A percentile compares a stretch with the other conserved stretches of the same genome.
Conservation (phyloP, 148 eudicot genomes). For the Dysphania ambrosioides region DNA sequence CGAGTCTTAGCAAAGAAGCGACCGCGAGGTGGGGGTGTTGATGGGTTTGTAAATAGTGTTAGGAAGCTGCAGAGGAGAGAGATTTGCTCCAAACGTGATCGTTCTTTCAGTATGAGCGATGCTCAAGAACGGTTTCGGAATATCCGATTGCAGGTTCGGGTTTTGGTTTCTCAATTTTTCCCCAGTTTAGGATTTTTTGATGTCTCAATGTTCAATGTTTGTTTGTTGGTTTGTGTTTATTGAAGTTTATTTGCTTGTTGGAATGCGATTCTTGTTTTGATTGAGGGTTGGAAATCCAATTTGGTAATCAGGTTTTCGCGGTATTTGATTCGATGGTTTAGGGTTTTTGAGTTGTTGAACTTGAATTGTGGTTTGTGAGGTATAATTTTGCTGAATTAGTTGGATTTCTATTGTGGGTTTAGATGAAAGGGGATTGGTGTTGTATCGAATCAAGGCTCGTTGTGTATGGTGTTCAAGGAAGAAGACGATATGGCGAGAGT, state of each 20-base stretch:
- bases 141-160: conserved; percentile 71
- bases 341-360: too few species aligned
- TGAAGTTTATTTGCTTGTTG: not conserved
- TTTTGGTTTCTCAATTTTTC: not conserved
- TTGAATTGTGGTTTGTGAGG: not conserved
- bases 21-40: conserved; percentile 44
- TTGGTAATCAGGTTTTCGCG: not conserved
- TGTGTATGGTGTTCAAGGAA: not conserved
- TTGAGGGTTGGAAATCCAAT: not conserved
- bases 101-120: conserved; percentile 80
- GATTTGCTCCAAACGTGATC: conserved; percentile 78
- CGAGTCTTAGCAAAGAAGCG: conserved; percentile 82
- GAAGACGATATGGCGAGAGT: not conserved
- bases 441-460: not conserved
- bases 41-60: conserved; percentile 89
- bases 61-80: conserved; percentile 90
- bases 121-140: conserved; percentile 94
- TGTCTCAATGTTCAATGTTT: not conserved
- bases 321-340: not conserved
- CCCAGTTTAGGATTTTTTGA: not conserved
- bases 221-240: not conserved
- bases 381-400: not conserved
- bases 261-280: not conserved
- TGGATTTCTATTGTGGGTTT: not conserved
- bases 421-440: not conserved